A percentile compares a stretch with the other conserved stretches of the same genome.
phyloP scores from a whole-genome alignment of 169 alveolate genomes.

The Ichthyophthirius multifiliis region DNA sequence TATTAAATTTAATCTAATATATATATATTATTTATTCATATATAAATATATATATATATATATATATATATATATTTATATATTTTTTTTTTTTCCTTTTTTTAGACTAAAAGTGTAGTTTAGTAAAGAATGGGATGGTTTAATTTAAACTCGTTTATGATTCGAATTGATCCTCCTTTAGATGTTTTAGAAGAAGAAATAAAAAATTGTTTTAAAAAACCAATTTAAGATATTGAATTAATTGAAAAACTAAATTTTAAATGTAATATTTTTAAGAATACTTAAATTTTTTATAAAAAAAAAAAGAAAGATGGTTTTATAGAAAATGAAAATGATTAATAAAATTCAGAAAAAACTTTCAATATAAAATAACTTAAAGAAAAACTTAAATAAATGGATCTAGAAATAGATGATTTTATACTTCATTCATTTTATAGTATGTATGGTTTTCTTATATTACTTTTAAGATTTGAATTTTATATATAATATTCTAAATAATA shows the following conservation, averaged over 20 bases:
- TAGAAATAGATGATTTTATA: neutral
- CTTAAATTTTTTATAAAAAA: too few species aligned
- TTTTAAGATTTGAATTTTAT: neutral
- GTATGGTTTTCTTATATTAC: neutral
- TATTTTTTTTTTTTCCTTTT: too few species aligned
- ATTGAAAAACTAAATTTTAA: neutral
- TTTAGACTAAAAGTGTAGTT: neutral
- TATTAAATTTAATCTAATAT: neutral
- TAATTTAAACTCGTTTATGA: conserved; percentile 5
- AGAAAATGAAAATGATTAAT: neutral
- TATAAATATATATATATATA: neutral
- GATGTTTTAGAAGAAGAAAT: neutral
- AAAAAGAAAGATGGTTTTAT: too few species aligned
- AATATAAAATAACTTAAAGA: neutral
- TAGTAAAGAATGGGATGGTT: neutral
- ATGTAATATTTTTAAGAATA: neutral
- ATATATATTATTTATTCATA: neutral
- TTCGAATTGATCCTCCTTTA: neutral
- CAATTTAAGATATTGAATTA: neutral
- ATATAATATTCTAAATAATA: neutral
- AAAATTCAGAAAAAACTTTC: neutral
- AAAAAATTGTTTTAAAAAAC: neutral
- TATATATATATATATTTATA: too few species aligned
- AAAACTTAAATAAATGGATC: neutral
- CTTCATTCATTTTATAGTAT: neutral